Evolutionary conservation across 2,329 filamentous ascomycete species (phyloP).

Genomic region (Beauveria sp.): DNA sequence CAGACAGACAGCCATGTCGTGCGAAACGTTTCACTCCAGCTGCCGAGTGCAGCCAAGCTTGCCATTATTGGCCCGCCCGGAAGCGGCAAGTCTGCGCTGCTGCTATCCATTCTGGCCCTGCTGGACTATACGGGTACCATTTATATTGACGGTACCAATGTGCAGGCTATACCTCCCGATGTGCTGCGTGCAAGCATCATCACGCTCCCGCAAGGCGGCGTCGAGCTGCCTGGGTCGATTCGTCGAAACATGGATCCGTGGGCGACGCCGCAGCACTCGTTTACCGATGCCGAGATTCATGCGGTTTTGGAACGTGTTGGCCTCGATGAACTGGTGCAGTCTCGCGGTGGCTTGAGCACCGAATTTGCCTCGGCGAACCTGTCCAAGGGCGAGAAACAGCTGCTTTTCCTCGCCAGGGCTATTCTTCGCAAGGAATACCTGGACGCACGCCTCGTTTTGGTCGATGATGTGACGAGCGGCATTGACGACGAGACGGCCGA

Average conservation of each 20-base stretch:
- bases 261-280: neutral
- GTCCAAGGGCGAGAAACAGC: constrained; percentile 15
- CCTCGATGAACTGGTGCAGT: constrained; percentile 10
- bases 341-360: constrained; percentile 12
- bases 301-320: constrained; percentile 7
- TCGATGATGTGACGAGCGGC: constrained; percentile 16
- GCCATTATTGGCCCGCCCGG: constrained; percentile 30
- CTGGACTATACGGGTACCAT: constrained; percentile 13
- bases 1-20: constrained; percentile 14
- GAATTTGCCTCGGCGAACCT: constrained; percentile 8
- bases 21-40: constrained; percentile 19
- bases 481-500: constrained; percentile 15
- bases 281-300: neutral
- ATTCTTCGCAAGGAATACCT: constrained; percentile 13
- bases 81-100: constrained; percentile 19
- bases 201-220: constrained; percentile 15
- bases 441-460: constrained; percentile 12
- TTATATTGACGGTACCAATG: constrained; percentile 13
- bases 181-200: constrained; percentile 15
- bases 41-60: constrained; percentile 21
- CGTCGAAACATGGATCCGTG: constrained; percentile 15
- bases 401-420: constrained; percentile 15
- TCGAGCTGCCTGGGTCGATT: constrained; percentile 14
- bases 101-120: constrained; percentile 14
- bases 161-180: constrained; percentile 13